Conservation (phyloP, 306 rosid genomes). For the Quercus alba region DNA sequence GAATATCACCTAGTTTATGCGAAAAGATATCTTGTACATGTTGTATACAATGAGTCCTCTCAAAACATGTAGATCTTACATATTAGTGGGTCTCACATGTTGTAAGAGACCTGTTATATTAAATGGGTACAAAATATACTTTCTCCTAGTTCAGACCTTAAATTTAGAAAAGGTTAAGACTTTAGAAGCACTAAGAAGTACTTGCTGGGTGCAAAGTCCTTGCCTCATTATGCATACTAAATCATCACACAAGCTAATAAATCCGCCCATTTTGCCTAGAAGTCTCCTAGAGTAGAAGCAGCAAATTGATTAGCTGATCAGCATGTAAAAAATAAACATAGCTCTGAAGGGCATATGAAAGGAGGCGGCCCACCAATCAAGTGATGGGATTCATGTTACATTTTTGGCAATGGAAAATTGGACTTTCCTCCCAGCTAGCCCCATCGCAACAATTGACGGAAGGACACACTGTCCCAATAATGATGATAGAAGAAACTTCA, state of each 20-base stretch:
- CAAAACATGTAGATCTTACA: no score
- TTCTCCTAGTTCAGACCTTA: no score
- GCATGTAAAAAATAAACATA: no score
- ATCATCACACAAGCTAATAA: background rate
- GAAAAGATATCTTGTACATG: fast-evolving
- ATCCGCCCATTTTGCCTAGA: background rate
- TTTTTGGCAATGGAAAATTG: background rate
- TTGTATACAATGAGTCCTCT: fast-evolving
- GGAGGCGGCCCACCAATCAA: background rate
- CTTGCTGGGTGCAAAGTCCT: background rate
- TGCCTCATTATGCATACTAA: background rate
- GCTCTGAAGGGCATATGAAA: background rate
- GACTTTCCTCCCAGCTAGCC: background rate
- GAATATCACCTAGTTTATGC: no score
- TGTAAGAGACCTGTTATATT: fast-evolving
- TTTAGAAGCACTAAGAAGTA: background rate
- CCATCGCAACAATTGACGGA: background rate
- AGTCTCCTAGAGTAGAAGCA: background rate
- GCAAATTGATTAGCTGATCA: no score
- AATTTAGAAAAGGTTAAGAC: no score
- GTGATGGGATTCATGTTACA: background rate
- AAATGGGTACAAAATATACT: fast-evolving
- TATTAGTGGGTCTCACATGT: no score
- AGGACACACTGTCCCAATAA: background rate
- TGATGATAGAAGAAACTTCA: conserved; percentile 16